These are phyloP conservation scores for Nelumbo lutea DNA, from an alignment of 164 flowering plant genomes.

Conservation along the genomic window DNA sequence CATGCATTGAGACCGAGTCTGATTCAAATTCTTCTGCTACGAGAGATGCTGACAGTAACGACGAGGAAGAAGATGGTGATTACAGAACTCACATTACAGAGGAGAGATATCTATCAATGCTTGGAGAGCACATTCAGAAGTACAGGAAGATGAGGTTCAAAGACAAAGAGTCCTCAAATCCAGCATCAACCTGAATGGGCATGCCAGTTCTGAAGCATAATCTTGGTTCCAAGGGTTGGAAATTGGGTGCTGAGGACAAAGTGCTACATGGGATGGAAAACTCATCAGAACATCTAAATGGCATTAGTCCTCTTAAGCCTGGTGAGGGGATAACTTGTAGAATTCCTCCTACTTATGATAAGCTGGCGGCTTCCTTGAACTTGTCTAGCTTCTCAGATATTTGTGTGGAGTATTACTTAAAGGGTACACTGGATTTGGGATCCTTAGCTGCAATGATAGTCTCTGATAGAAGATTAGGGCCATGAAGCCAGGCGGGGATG, in stretches of 20 bases:
- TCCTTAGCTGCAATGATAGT: slow-evolving; percentile 79
- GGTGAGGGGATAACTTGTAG: slow-evolving; percentile 76
- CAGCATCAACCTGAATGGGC: slow-evolving; percentile 34
- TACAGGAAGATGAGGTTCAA: slow-evolving; percentile 55
- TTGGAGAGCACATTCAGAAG: slow-evolving; percentile 82
- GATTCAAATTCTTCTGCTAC: slow-evolving; percentile 23
- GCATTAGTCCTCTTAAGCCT: slow-evolving; percentile 33
- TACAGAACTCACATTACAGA: slow-evolving; percentile 57
- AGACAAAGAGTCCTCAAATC: slow-evolving; percentile 33
- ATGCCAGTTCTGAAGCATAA: slow-evolving; percentile 34
- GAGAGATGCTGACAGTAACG: slow-evolving; percentile 43
- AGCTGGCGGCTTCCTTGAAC: slow-evolving; percentile 55
- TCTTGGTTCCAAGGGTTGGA: slow-evolving; percentile 40
- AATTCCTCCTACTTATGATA: slow-evolving; percentile 88
- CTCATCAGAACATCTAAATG: slow-evolving; percentile 39
- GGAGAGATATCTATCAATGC: slow-evolving; percentile 76
- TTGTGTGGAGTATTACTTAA: slow-evolving; percentile 64
- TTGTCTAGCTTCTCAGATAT: slow-evolving; percentile 78
- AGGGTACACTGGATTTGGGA: slow-evolving; percentile 79
- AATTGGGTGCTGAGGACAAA: slow-evolving; percentile 42
- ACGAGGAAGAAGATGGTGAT: slow-evolving; percentile 44
- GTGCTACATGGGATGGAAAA: slow-evolving; percentile 42
- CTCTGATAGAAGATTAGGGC: slow-evolving; percentile 47
- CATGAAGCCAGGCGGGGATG: slow-evolving; percentile 53
- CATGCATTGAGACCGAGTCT: slow-evolving; percentile 22